Evolutionary conservation across 139 green algal genomes (phyloP), one percentile per base, ranked within the genome.

Genomic region (Closterium sp.): DNA sequence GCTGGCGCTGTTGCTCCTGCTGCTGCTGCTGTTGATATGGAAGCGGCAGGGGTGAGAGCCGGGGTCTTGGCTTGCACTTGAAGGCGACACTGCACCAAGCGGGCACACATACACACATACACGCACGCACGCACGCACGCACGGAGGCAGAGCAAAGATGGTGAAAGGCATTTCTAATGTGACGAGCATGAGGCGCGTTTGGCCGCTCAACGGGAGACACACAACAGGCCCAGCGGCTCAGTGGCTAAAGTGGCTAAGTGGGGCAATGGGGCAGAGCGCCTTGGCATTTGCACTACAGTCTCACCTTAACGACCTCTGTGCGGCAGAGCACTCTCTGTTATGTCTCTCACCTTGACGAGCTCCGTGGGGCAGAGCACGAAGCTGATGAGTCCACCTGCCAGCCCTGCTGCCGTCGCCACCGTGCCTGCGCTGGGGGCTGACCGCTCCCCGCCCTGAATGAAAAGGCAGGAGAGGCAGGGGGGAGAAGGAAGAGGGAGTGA

Each of bases 281-380:
- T n/a, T n/a, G n/a, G n/a, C n/a, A n/a, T n/a, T n/a, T n/a, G n/a
- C n/a, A n/a, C n/a, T n/a, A n/a, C n/a, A n/a, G n/a, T n/a, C n/a
- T n/a, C 36, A 90, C 87, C 87, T 90, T 84, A 8, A 90, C 33
- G 87, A 90, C 3, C 87, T 90, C 33, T 35, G 38, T 84, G 6
- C 8, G 32, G 25, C 36, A 85, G 33, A 90, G 87, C 19, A 90
- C 6, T 4, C 36, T n/a, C n/a, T n/a, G n/a, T n/a, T n/a, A n/a
- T 9, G 38, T 10, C 12, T 23, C 38, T 19, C 38, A 66, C 38
- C 38, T 66, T 66, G 38, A 66, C 38, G 38, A 66, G 38, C 43
- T 94, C 92, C n/a, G 89, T 93, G 33, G 92, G 92, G 55, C 89
- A 93, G 19, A 94, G 55, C 30, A 94, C 32, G 33, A 91, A 33